Evolutionary conservation across 148 eudicot genomes (phyloP).

Genomic region (Rhododendron simsii): DNA sequence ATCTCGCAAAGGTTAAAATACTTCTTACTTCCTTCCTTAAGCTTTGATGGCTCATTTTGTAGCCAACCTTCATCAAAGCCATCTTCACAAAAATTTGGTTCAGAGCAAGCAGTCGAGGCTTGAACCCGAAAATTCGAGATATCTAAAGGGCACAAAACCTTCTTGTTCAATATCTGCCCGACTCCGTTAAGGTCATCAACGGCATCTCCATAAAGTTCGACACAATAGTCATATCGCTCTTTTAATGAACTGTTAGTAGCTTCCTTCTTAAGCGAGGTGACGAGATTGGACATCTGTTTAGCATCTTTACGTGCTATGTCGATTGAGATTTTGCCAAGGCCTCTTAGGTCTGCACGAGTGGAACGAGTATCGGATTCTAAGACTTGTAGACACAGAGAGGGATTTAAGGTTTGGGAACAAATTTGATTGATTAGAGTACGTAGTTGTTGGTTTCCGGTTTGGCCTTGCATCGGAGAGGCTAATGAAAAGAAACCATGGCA

Average conservation of each 20-base stretch:
- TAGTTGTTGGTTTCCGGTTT: background rate
- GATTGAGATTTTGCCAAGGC: slow-evolving; percentile 16
- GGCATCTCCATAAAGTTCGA: background rate
- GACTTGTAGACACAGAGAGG: background rate
- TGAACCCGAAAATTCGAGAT: background rate
- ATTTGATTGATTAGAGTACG: background rate
- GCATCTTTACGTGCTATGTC: background rate
- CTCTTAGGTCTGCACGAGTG: background rate
- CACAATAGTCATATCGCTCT: background rate
- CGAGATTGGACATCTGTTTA: background rate
- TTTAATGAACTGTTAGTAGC: background rate
- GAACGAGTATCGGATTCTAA: slow-evolving; percentile 6
- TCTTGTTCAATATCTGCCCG: background rate
- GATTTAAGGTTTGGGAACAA: background rate
- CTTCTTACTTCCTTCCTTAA: slow-evolving; percentile 1
- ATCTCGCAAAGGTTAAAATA: background rate
- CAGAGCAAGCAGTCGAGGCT: slow-evolving; percentile 1
- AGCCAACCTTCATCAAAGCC: slow-evolving; percentile 3
- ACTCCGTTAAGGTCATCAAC: background rate
- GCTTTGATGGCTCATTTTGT: slow-evolving; percentile 1
- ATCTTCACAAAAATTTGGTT: slow-evolving; percentile 2
- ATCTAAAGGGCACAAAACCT: background rate
- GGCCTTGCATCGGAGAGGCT: background rate
- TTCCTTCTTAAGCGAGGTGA: background rate
- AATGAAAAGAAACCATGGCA: background rate